Evolutionary conservation across 176 grass and related monocot species (phyloP).

Genomic region (Luzula sylvatica): DNA sequence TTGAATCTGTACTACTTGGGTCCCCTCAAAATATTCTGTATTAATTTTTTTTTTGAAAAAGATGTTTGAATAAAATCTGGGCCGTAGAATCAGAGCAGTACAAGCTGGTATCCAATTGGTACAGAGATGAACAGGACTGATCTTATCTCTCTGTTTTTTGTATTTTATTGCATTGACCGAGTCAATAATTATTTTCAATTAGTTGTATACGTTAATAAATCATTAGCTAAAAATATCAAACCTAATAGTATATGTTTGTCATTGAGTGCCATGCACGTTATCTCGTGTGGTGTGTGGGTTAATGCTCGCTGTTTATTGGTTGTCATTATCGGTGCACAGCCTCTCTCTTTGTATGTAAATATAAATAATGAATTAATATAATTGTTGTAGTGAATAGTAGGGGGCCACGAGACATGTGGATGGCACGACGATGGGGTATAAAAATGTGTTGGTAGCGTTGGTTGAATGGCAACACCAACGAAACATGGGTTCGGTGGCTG

Average conservation of each 20-base stretch:
- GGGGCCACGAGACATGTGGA: constrained; percentile 7
- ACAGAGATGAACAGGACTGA: neutral
- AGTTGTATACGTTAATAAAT: neutral
- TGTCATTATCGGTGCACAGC: constrained; percentile 19
- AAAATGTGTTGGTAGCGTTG: constrained; percentile 8
- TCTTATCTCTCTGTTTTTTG: constrained; percentile 9
- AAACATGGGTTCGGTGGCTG: constrained; percentile 23
- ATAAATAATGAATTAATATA: neutral
- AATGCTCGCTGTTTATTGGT: constrained; percentile 10
- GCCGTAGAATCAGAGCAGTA: neutral
- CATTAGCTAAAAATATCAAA: constrained; percentile 1
- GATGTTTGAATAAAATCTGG: neutral
- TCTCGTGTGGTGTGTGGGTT: neutral
- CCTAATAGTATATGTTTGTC: neutral
- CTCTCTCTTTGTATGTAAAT: neutral
- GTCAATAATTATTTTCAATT: constrained; percentile 14
- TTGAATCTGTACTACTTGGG: neutral
- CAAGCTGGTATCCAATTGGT: constrained; percentile 4
- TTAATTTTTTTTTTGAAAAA: constrained; percentile 9
- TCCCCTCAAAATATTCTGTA: neutral
- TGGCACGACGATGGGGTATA: neutral
- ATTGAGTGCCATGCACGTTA: constrained; percentile 23
- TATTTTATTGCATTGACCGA: neutral
- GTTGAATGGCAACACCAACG: constrained; percentile 14
- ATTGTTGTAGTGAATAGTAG: too few species aligned